Conservation (phyloP, 164 flowering plant genomes). For the Cinnamomum micranthum region DNA sequence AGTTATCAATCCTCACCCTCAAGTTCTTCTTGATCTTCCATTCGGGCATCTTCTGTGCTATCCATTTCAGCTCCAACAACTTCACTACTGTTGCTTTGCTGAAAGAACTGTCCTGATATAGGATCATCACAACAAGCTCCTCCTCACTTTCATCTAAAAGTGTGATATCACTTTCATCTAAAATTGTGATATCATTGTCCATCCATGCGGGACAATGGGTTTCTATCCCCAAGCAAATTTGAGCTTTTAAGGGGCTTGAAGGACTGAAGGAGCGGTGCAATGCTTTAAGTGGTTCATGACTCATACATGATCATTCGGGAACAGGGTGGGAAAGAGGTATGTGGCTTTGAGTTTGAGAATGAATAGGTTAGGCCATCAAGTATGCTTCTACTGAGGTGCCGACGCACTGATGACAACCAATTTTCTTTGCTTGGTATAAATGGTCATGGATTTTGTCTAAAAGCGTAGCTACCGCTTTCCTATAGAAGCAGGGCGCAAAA, state of each 20-base stretch:
- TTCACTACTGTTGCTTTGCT: constrained; percentile 33
- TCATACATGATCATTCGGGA: constrained; percentile 82
- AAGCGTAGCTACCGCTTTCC: constrained; percentile 51
- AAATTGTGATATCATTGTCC: constrained; percentile 30
- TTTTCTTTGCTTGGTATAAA: constrained; percentile 65
- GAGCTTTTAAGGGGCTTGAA: constrained; percentile 22
- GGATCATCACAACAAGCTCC: constrained; percentile 65
- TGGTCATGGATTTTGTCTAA: constrained; percentile 63
- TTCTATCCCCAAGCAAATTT: constrained; percentile 34
- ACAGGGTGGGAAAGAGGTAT: constrained; percentile 76
- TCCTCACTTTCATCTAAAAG: constrained; percentile 45
- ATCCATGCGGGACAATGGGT: constrained; percentile 78
- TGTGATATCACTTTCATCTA: no score
- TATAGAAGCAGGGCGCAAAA: constrained; percentile 17
- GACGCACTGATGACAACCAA: constrained; percentile 68
- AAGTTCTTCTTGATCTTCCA: constrained; percentile 90
- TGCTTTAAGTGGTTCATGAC: constrained; percentile 17
- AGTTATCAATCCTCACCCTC: constrained; percentile 66
- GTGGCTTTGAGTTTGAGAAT: constrained; percentile 44
- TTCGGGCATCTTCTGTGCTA: constrained; percentile 60
- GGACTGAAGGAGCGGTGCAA: constrained; percentile 28
- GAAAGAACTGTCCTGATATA: constrained; percentile 44
- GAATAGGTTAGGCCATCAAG: constrained; percentile 61
- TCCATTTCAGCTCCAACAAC: constrained; percentile 39
- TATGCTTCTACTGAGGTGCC: constrained; percentile 48